These are phyloP conservation scores for Flammula alnicola DNA, from an alignment of 1,284 basidiomycete genomes.

Conservation along the genomic window DNA sequence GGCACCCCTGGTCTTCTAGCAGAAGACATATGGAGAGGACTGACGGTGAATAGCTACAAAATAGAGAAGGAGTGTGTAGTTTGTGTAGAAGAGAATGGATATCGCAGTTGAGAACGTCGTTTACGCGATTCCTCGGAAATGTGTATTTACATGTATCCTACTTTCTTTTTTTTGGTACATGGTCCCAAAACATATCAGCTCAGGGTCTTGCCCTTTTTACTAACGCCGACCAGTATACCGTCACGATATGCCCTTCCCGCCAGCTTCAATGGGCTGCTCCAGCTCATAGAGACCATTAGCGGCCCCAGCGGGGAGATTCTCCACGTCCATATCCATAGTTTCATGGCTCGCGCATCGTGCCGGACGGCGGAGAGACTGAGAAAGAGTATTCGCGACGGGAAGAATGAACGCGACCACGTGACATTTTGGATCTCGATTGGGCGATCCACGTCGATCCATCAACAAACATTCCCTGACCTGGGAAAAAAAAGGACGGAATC, in stretches of 20 bases:
- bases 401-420: slow-evolving; percentile 22
- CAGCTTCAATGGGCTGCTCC: background rate
- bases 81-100: slow-evolving; percentile 2
- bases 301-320: no score
- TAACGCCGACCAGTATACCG: background rate
- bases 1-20: slow-evolving; percentile 28
- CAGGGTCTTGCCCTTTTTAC: slow-evolving; percentile 3
- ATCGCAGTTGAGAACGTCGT: slow-evolving; percentile 7
- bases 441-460: no score
- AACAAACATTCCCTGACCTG: no score
- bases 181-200: slow-evolving; percentile 4
- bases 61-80: slow-evolving; percentile 13
- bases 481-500: no score
- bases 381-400: no score
- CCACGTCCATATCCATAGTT: no score
- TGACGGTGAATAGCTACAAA: slow-evolving; percentile 5
- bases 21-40: slow-evolving; percentile 27
- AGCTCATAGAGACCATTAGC: no score
- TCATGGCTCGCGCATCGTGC: no score
- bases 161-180: background rate
- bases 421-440: slow-evolving; percentile 9
- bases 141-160: slow-evolving; percentile 8
- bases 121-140: background rate
- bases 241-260: slow-evolving; percentile 1
- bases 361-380: no score